A percentile compares a stretch with the other conserved stretches of the same genome.
Evolutionary conservation across 345 rosid genomes (phyloP).

Genomic region (Barbarea vulgaris): DNA sequence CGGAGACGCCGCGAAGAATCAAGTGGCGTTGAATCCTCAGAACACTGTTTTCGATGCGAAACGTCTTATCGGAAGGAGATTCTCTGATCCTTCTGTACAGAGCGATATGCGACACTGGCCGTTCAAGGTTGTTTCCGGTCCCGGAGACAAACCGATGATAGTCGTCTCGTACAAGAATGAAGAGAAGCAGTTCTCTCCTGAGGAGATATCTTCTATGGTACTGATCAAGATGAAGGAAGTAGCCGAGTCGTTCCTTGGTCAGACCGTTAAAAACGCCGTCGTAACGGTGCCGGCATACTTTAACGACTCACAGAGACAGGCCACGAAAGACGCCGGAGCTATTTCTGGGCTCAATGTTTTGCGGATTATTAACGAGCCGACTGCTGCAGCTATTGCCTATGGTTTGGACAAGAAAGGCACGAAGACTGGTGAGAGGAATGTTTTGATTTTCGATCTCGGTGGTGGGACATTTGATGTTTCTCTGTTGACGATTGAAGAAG

Average conservation of each 20-base stretch:
- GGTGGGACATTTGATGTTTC: conserved; percentile 79
- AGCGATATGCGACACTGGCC: conserved; percentile 54
- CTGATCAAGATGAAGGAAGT: conserved; percentile 44
- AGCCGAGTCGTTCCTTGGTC: conserved; percentile 42
- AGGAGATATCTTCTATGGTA: conserved; percentile 49
- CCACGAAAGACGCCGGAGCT: conserved; percentile 42
- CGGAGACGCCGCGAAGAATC: conserved; percentile 59
- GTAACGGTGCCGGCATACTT: conserved; percentile 47
- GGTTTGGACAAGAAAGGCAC: conserved; percentile 47
- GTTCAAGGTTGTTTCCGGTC: conserved; percentile 46
- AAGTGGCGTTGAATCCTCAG: conserved; percentile 57
- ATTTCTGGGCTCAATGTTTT: conserved; percentile 43
- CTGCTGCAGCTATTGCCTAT: conserved; percentile 47
- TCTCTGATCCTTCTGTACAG: conserved; percentile 50
- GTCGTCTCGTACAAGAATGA: conserved; percentile 47
- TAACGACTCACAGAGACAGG: conserved; percentile 45
- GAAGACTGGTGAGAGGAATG: conserved; percentile 39
- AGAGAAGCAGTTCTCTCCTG: conserved; percentile 46
- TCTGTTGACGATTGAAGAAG: conserved; percentile 66
- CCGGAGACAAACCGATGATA: conserved; percentile 51
- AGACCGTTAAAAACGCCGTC: conserved; percentile 39
- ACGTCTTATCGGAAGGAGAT: conserved; percentile 48
- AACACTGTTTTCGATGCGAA: conserved; percentile 60
- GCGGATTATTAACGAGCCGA: conserved; percentile 47
- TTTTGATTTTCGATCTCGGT: conserved; percentile 58